Base-by-base conservation (phyloP, 495 filamentous ascomycete genomes). In the Penicillium tannophilum region DNA sequence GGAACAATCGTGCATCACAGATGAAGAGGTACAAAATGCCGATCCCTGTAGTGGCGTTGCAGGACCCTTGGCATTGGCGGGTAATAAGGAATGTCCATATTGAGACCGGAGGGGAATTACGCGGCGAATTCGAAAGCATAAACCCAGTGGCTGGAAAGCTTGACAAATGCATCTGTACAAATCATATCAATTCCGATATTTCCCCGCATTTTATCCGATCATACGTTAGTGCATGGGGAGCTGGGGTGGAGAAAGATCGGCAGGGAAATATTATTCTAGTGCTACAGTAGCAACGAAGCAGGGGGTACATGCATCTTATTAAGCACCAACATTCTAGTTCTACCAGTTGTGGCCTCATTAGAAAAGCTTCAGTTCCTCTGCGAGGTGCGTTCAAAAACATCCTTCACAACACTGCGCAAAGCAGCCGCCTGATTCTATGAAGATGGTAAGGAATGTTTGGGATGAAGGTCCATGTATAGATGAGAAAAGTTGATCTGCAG, bases 21-120 rank as follows among this genome's bases (percentile, higher is more conserved):
- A 42, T 31, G 41, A 33, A 51, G 31, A 14, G 33, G 51, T 57
- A 42, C n/a, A 11, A 17, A 23, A 33, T 61, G 62, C 35, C 52
- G 64, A 67, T 64, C 61, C 20, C 39, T 43, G 52, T 24, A 14
- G 6, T 26, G n/a, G 45, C 43, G 17, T 17, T 39, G 26, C 16
- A n/a, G 46, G 24, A 47, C 12, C 20, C 16, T 17, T 44, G 19
- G 30, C 20, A 51, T 51, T 19, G 48, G 48, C 48, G 31, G 49
- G 31, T 49, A 28, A 28, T 28, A 28, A 2, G 16, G n/a, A 49
- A 49, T 31, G 16, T 20, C 51, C 33, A 46, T 10, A 42, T 49
- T 49, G 3, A 43, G 43, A 17, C 33, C 57, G 44, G 57, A 45
- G 31, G 33, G 41, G 9, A 54, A 50, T 11, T n/a, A 49, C 46